phyloP scores from a whole-genome alignment of 495 filamentous ascomycete species.

The Niebla homalea region DNA sequence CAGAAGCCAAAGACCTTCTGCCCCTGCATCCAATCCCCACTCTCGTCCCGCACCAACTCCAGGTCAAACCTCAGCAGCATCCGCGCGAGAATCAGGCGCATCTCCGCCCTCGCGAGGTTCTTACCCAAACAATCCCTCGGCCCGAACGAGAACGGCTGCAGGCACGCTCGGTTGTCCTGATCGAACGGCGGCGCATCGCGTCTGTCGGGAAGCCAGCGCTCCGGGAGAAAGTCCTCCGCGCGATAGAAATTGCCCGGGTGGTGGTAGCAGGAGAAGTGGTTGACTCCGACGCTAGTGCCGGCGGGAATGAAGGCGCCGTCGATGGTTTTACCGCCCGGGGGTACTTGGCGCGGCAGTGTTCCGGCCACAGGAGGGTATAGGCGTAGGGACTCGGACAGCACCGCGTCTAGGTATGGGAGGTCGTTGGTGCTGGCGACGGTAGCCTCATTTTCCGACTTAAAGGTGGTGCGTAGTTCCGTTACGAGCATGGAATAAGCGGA shows the following conservation, averaged over 20 bases:
- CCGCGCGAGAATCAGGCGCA: slow-evolving; percentile 31
- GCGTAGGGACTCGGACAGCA: slow-evolving; percentile 39
- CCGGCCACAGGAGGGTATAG: slow-evolving; percentile 37
- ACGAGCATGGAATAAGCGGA: slow-evolving; percentile 24
- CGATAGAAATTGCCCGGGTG: slow-evolving; percentile 15
- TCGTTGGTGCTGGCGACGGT: slow-evolving; percentile 20
- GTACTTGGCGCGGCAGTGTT: slow-evolving; percentile 30
- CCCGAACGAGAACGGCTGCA: slow-evolving; percentile 1
- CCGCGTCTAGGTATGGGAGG: slow-evolving; percentile 34
- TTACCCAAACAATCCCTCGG: neutral
- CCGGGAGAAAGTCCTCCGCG: slow-evolving; percentile 8
- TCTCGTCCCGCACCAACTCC: no score
- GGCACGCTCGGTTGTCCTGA: neutral
- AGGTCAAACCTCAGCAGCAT: slow-evolving; percentile 33
- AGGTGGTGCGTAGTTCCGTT: slow-evolving; percentile 27
- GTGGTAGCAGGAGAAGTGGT: slow-evolving; percentile 23
- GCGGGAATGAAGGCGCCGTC: neutral
- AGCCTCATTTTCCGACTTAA: slow-evolving; percentile 20
- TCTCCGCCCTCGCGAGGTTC: slow-evolving; percentile 33
- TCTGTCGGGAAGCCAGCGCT: slow-evolving; percentile 5
- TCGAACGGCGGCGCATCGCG: neutral
- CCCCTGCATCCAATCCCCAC: no score
- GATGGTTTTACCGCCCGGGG: slow-evolving; percentile 22
- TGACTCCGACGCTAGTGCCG: slow-evolving; percentile 19
- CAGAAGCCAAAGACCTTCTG: no score